Conservation (phyloP, 495 filamentous ascomycete species). For the Talaromyces proteolyticus region DNA sequence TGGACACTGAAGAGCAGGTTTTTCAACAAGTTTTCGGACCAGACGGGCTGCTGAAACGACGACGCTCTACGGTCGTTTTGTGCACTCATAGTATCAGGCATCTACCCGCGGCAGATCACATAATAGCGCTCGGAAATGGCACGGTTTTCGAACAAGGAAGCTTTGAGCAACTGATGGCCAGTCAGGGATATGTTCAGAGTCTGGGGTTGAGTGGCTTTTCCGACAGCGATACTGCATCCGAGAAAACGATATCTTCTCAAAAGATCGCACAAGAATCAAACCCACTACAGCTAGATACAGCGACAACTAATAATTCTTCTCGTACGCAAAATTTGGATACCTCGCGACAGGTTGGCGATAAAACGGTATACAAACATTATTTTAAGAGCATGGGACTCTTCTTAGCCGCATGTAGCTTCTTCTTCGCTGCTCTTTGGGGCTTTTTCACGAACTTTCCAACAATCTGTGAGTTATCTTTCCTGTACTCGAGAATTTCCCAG, state of each 20-base stretch:
- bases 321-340: constrained; percentile 6
- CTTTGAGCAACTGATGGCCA: constrained; percentile 24
- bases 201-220: constrained; percentile 3
- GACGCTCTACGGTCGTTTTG: constrained; percentile 13
- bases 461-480: constrained; percentile 12
- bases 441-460: constrained; percentile 29
- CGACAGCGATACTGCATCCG: background rate
- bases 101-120: constrained; percentile 36
- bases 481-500: background rate
- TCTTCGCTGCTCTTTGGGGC: constrained; percentile 18
- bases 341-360: constrained; percentile 14
- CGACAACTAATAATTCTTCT: background rate
- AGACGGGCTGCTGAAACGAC: constrained; percentile 6
- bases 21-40: constrained; percentile 7
- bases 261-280: background rate
- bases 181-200: constrained; percentile 21
- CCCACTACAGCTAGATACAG: background rate
- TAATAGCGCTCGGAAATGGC: constrained; percentile 37
- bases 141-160: constrained; percentile 35
- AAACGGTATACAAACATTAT: constrained; percentile 25
- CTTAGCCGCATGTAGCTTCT: constrained; percentile 7
- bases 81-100: constrained; percentile 7
- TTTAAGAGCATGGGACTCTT: constrained; percentile 26
- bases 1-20: background rate
- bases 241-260: background rate